Base-by-base conservation (phyloP, 2,329 filamentous ascomycete genomes). In the Hymenotorrendiella dingleyae region DNA sequence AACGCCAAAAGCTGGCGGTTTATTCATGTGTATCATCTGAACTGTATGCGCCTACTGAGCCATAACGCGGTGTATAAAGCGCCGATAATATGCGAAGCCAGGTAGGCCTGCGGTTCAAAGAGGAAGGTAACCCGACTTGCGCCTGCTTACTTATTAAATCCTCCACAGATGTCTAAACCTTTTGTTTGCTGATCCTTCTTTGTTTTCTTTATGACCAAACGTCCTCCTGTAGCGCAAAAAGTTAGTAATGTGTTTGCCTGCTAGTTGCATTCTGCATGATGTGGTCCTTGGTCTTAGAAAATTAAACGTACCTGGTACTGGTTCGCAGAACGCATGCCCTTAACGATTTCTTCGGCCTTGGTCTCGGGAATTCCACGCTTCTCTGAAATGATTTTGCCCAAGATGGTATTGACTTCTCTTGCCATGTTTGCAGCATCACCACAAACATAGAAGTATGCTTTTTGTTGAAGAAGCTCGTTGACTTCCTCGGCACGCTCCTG, bases 341-440 rank as follows among this genome's bases (percentile, higher is more conserved):
- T 98, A 48, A 98, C 89, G 59, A 96, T 82, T 62, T 97, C 91
- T 68, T 98, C 93, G 11, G 80, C 93, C 75, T 95, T 95, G 51
- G 83, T 73, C 58, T 91, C 84, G 2, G 87, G 74, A 45, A 97
- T 75, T 38, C 84, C 84, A 41, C 93, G 79, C 64, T 94, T 78
- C 62, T 90, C 80, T 20, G 89, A 74, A 55, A 98, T 82, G 60
- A 97, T 94, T 62, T 94, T 82, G 20, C 76, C 84, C 32, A 98
- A 73, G n/a, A 88, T 80, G 19, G 82, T 73, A 64, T 94, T 96
- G 59, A 96, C 89, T 64, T 94, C 90, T 45, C 90, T 82, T 35
- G 90, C 90, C 90, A 96, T 96, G 70, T 95, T 90, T 43, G 93
- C 86, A 1, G 94, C 94, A 62, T 98, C 93, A 68, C 93, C 93